Conservation (phyloP, 352 stramenopile genomes). For the Plasmopara viticola region DNA sequence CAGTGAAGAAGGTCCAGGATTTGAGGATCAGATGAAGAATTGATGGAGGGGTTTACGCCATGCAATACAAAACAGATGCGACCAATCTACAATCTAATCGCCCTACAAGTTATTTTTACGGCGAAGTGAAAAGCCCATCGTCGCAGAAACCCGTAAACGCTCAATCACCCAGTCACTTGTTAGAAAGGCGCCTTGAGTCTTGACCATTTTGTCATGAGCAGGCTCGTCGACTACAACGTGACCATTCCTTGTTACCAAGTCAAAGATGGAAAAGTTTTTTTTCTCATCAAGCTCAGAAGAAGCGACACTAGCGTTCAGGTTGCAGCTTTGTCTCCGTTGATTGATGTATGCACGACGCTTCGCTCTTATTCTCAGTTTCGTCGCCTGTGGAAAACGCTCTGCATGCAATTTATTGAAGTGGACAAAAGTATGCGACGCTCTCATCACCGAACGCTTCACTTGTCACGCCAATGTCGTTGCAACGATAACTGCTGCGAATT, state of each 20-base stretch:
- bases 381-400: constrained; percentile 43
- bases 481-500: constrained; percentile 35
- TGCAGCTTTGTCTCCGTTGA: constrained; percentile 11
- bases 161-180: background rate
- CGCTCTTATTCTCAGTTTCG: constrained; percentile 59
- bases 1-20: too few relatives aligned
- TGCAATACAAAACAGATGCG: too few relatives aligned
- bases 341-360: constrained; percentile 25
- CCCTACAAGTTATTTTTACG: too few relatives aligned
- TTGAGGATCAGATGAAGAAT: too few relatives aligned
- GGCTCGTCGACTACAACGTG: constrained; percentile 28
- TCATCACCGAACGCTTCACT: constrained; percentile 8
- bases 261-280: constrained; percentile 24
- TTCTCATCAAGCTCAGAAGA: constrained; percentile 22
- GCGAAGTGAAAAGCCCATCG: background rate
- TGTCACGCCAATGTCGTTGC: constrained; percentile 28
- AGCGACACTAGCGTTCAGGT: background rate
- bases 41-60: too few relatives aligned
- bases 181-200: too few relatives aligned
- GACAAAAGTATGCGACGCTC: background rate
- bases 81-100: background rate
- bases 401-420: constrained; percentile 11
- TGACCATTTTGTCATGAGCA: constrained; percentile 21
- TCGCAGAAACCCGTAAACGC: constrained; percentile 10
- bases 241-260: constrained; percentile 30